Evolutionary conservation across 2,329 filamentous ascomycete genomes (phyloP).

Genomic region (Cryphonectria carpinicola): DNA sequence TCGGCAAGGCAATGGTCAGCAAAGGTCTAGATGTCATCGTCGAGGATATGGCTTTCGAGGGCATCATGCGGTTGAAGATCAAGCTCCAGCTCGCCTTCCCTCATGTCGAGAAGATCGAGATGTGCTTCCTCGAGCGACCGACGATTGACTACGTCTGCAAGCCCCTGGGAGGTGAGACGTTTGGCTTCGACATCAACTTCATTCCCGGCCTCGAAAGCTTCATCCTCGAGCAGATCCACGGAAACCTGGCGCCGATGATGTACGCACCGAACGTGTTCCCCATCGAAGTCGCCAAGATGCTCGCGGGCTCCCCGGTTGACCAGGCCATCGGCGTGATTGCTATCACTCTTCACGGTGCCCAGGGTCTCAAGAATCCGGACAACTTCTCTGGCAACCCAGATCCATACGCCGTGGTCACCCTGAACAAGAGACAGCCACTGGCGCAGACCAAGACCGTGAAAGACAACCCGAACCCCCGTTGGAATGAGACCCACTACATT

Average conservation of each 20-base stretch:
- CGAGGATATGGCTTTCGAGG: slow-evolving; percentile 95
- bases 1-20: slow-evolving; percentile 96
- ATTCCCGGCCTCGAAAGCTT: slow-evolving; percentile 92
- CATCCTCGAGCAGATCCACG: slow-evolving; percentile 95
- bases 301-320: slow-evolving; percentile 90
- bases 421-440: slow-evolving; percentile 81
- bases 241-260: slow-evolving; percentile 95
- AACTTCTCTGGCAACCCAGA: slow-evolving; percentile 91
- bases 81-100: slow-evolving; percentile 97
- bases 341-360: slow-evolving; percentile 86
- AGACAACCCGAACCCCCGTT: slow-evolving; percentile 84
- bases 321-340: slow-evolving; percentile 94
- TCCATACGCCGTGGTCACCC: slow-evolving; percentile 82
- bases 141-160: slow-evolving; percentile 98
- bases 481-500: slow-evolving; percentile 97
- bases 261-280: slow-evolving; percentile 97
- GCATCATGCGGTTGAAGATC: slow-evolving; percentile 94
- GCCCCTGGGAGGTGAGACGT: slow-evolving; percentile 89
- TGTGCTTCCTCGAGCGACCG: slow-evolving; percentile 89
- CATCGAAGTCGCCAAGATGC: slow-evolving; percentile 97
- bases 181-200: slow-evolving; percentile 99
- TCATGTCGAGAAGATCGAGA: slow-evolving; percentile 91
- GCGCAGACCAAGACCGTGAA: slow-evolving; percentile 87
- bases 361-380: slow-evolving; percentile 92
- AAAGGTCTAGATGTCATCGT: slow-evolving; percentile 98